These are phyloP conservation scores for Eucalyptus erythrocorys DNA, from an alignment of 345 rosid genomes.

Conservation along the genomic window DNA sequence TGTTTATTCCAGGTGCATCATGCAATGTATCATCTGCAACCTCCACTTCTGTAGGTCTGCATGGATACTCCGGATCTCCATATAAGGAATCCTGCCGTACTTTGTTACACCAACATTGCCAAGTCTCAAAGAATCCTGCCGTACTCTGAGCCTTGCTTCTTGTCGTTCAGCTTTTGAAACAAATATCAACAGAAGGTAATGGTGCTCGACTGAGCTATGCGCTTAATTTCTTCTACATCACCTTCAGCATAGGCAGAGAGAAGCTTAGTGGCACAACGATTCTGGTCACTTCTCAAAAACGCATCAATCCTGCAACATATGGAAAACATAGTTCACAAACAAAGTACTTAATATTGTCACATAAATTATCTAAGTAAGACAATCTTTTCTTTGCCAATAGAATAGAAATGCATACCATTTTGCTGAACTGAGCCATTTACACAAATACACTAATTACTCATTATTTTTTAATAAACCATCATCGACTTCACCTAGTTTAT, in stretches of 20 bases:
- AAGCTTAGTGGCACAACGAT: slow-evolving; percentile 64
- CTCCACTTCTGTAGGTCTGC: no score
- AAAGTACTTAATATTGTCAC: not conserved
- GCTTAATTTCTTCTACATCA: slow-evolving; percentile 86
- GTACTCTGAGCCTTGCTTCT: no score
- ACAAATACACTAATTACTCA: not conserved
- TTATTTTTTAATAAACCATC: not conserved
- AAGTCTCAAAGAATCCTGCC: no score
- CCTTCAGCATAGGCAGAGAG: slow-evolving; percentile 83
- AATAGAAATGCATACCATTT: not conserved
- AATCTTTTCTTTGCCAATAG: not conserved
- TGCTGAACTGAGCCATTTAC: not conserved
- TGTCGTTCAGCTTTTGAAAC: no score
- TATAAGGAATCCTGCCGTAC: no score
- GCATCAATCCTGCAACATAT: slow-evolving; percentile 56
- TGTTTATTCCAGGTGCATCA: no score
- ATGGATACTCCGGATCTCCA: no score
- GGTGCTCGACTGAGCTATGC: slow-evolving; percentile 61
- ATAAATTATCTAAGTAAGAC: not conserved
- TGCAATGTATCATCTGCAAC: no score
- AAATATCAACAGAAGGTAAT: no score
- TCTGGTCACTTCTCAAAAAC: slow-evolving; percentile 80
- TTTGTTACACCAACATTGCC: no score
- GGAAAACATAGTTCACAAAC: not conserved
- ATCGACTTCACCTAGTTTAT: not conserved